Conservation (phyloP, 139 green algal genomes). For the Asterochloris sp. region DNA sequence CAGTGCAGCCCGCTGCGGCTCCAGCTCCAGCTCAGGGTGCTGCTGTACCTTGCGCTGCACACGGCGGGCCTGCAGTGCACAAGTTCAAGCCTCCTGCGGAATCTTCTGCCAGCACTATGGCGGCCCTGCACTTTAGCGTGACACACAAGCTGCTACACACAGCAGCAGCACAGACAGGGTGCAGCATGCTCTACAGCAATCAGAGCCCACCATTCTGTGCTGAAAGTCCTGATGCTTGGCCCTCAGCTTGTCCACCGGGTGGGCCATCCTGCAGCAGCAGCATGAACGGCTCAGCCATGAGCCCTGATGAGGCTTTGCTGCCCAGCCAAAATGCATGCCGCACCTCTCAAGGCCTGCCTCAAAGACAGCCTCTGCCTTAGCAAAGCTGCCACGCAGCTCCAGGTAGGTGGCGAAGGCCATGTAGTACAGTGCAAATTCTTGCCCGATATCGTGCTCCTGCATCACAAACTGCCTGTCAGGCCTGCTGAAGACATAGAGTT, state of each 20-base stretch:
- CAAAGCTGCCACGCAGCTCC: constrained; percentile 72
- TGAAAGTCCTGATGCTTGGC: constrained; percentile 76
- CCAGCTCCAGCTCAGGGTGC: too few species aligned
- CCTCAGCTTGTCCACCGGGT: constrained; percentile 69
- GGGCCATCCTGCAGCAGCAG: constrained; percentile 41
- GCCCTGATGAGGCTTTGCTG: not conserved
- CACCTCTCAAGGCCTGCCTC: constrained; percentile 65
- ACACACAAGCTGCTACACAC: not conserved
- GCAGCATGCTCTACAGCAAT: not conserved
- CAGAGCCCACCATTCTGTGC: constrained; percentile 71
- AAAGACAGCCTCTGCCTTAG: constrained; percentile 68
- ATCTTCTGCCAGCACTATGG: too few species aligned
- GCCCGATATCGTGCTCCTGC: constrained; percentile 73
- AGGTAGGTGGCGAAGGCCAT: constrained; percentile 80
- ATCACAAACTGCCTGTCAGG: not conserved
- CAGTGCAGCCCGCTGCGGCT: too few species aligned
- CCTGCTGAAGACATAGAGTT: not conserved
- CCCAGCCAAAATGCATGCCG: not conserved
- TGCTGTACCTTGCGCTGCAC: too few species aligned
- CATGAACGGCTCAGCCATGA: not conserved
- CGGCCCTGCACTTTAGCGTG: too few species aligned
- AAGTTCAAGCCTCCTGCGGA: too few species aligned
- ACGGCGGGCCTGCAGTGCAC: too few species aligned
- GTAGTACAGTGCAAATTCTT: constrained; percentile 82
- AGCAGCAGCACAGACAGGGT: not conserved